Evolutionary conservation across 768 basidiomycete genomes (phyloP).

Genomic region (Gelatoporia subvermispora): DNA sequence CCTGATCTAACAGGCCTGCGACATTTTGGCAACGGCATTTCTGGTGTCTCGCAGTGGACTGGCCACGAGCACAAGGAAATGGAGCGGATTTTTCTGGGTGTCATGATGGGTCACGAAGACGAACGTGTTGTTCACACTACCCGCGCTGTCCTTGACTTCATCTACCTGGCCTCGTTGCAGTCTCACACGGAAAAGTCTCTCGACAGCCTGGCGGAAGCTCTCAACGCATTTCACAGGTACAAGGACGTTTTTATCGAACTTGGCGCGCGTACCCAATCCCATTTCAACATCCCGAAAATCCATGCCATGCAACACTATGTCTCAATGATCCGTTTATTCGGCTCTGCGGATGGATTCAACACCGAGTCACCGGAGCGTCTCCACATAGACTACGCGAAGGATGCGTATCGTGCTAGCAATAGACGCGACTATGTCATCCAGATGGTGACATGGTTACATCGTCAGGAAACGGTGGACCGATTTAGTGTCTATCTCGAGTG

Average conservation of each 20-base stretch:
- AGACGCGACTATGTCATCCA: too few relatives aligned
- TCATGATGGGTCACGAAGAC: background rate
- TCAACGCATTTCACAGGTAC: conserved; percentile 32
- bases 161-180: background rate
- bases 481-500: too few relatives aligned
- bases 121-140: background rate
- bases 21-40: background rate
- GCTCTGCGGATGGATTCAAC: too few relatives aligned
- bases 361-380: too few relatives aligned
- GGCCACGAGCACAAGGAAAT: too few relatives aligned
- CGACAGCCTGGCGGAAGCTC: background rate
- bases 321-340: too few relatives aligned
- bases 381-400: too few relatives aligned
- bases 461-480: too few relatives aligned
- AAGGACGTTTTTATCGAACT: conserved; percentile 33
- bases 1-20: background rate
- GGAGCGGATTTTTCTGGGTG: background rate
- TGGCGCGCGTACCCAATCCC: conserved; percentile 18
- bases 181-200: background rate
- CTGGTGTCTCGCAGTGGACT: background rate
- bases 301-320: conserved; percentile 36
- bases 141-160: too few relatives aligned
- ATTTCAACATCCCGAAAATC: conserved; percentile 42
- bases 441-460: too few relatives aligned
- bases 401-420: too few relatives aligned